Evolutionary conservation across 768 basidiomycete species (phyloP), one percentile per base, ranked within the genome.

Genomic region (Hysterangium stoloniferum): DNA sequence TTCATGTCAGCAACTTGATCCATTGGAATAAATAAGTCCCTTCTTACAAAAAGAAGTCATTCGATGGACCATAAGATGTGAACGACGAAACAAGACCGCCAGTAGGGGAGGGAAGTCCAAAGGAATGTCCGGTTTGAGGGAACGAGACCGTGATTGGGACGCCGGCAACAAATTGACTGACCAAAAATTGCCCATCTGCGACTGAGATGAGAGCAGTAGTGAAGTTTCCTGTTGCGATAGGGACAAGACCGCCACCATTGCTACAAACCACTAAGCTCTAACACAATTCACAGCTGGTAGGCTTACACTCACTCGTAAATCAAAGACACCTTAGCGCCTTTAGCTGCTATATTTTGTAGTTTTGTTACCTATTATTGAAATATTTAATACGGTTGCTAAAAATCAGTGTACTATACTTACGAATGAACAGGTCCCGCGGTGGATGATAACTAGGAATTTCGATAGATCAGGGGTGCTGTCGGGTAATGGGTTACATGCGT

Each of bases 401-500:
- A n/a, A n/a, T n/a, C n/a, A n/a, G n/a, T n/a, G n/a, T n/a, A n/a
- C n/a, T n/a, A n/a, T n/a, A n/a, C 71, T 57, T 41, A 78, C 74
- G 45, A 80, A 76, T 1, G 75, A 64, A 60, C 84, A 84, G 4
- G 68, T 72, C 1, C 82, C 84, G 27, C 79, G 68, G 22, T 77
- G 73, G 36, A 84, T 69, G 24, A 87, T 60, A 9, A 78, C 73
- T 13, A 84, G 59, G 48, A 72, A 77, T 12, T 62, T 59, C 2
- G 73, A 72, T 2, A 86, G 68, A 60, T 84, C 75, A 3, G 77
- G 76, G 0, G 75, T 76, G 31, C 57, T 62, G 47, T 68, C 72
- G 4, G 81, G 76, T 0, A 82, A 67, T 2, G 77, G 68, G 43
- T 71, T 61, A 64, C 84, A 88, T 0, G 78, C 82, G 55, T 82